Evolutionary conservation across 2,329 filamentous ascomycete species (phyloP), one percentile per base, ranked within the genome.

Genomic region (Apiospora arundinis): DNA sequence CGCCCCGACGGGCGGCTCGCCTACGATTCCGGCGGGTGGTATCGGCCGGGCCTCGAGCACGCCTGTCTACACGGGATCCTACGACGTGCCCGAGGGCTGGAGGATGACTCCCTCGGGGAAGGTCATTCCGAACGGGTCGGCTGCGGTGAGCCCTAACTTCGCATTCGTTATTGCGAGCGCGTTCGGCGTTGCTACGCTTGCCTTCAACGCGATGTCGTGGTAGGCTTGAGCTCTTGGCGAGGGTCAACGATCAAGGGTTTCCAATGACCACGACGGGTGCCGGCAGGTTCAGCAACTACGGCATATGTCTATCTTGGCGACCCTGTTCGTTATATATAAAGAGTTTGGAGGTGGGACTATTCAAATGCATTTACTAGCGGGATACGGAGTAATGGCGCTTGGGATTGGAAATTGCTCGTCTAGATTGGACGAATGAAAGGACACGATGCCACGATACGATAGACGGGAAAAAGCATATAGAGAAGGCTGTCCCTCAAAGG

Each of bases 91-190:
- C 52, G 89, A 87, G 77, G 94, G 93, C 72, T 97, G 94, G 94
- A 88, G 91, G 73, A 93, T 96, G 83, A 93, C 91, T 68, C 86
- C 91, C 73, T 89, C 90, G 76, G 93, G 94, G 79, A 95, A 95
- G 85, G 91, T 96, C 77, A 87, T 94, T 78, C 93, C 93, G 79
- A 88, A 90, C 75, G 89, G 87, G 82, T 89, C 90, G 84, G 90
- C 89, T 78, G 86, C 87, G 85, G 88, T 40, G 9, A 63, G 56
- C 32, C 56, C 56, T 6, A 63, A 40, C 48, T 69, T 25, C 68
- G 67, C 72, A 77, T 78, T 85, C 76, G 80, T 88, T 78, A 75
- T 90, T 80, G 87, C 86, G 81, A 76, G 77, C 37, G 79, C 81
- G 68, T 78, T 89, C 81, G 77, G 85, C 80, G 78, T 40, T 32